Evolutionary conservation across 2,329 filamentous ascomycete genomes (phyloP).

Genomic region (Chaetothyriales sp.): DNA sequence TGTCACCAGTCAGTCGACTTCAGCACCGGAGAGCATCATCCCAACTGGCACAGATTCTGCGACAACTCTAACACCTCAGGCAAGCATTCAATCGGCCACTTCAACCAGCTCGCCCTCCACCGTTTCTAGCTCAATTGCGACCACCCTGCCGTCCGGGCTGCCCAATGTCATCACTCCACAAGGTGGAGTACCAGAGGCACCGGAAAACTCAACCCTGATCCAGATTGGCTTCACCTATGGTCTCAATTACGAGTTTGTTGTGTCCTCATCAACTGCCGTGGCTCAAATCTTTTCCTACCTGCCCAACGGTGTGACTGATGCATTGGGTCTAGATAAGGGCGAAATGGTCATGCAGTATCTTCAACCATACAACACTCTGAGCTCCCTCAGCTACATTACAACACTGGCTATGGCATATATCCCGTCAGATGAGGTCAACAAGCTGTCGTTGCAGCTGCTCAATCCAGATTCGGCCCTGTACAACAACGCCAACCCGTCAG

Average conservation of each 20-base stretch:
- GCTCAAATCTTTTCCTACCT: constrained; percentile 73
- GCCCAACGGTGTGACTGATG: constrained; percentile 54
- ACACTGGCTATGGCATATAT: constrained; percentile 66
- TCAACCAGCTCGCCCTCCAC: constrained; percentile 2
- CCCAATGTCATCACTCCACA: constrained; percentile 64
- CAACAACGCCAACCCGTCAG: constrained; percentile 49
- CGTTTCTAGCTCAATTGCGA: constrained; percentile 1
- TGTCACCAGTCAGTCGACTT: constrained; percentile 4
- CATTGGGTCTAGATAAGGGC: constrained; percentile 32
- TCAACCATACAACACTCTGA: constrained; percentile 33
- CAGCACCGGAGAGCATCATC: constrained; percentile 22
- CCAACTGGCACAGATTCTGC: constrained; percentile 31
- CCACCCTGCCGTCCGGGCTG: constrained; percentile 25
- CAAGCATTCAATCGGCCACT: constrained; percentile 16
- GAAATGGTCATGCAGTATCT: constrained; percentile 18
- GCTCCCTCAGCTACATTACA: constrained; percentile 59
- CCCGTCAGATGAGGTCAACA: constrained; percentile 52
- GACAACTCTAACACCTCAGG: constrained; percentile 22
- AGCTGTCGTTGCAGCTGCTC: constrained; percentile 53
- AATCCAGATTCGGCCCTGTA: constrained; percentile 62
- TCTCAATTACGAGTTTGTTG: constrained; percentile 75
- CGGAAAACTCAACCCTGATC: constrained; percentile 53
- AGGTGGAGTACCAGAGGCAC: constrained; percentile 39
- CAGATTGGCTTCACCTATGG: constrained; percentile 72
- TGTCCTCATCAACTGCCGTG: constrained; percentile 53